Percentiles rank a stretch among this genome's conserved stretches.
These are phyloP conservation scores for Solanum dulcamara DNA, from an alignment of 257 asterid species.

Conservation along the genomic window DNA sequence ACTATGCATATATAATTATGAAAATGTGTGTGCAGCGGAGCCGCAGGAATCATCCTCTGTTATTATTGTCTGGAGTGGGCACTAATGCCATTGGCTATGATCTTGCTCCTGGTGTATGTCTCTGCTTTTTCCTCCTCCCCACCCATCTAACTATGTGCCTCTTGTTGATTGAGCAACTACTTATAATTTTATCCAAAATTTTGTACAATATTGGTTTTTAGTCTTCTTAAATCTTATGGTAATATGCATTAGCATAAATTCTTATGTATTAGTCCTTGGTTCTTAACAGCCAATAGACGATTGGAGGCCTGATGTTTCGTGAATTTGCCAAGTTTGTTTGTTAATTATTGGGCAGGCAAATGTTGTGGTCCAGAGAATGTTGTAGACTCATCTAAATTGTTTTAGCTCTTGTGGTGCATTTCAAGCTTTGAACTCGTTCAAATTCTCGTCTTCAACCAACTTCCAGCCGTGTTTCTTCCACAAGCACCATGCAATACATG, in stretches of 20 bases:
- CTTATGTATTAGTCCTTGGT: neutral
- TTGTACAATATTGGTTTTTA: neutral
- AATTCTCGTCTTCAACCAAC: neutral
- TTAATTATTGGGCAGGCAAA: neutral
- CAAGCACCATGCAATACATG: neutral
- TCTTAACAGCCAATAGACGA: neutral
- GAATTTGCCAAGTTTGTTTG: neutral
- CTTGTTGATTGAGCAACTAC: neutral
- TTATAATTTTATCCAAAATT: neutral
- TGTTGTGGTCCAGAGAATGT: neutral
- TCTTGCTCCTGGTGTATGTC: slow-evolving; percentile 74
- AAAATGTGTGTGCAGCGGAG: neutral
- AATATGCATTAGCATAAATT: neutral
- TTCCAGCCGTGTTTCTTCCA: neutral
- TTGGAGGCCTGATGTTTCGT: neutral
- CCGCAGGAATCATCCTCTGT: slow-evolving; percentile 72
- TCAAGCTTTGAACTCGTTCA: neutral
- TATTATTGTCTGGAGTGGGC: slow-evolving; percentile 88
- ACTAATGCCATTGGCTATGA: slow-evolving; percentile 97
- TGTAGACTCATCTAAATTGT: neutral
- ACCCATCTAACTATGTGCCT: neutral
- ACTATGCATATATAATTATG: neutral
- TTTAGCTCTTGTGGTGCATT: neutral
- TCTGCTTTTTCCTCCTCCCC: neutral
- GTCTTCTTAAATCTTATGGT: neutral